A percentile compares a stretch with the other conserved stretches of the same genome.
Conservation (phyloP, 176 grass and related monocot species). For the Aegilops speltoides region DNA sequence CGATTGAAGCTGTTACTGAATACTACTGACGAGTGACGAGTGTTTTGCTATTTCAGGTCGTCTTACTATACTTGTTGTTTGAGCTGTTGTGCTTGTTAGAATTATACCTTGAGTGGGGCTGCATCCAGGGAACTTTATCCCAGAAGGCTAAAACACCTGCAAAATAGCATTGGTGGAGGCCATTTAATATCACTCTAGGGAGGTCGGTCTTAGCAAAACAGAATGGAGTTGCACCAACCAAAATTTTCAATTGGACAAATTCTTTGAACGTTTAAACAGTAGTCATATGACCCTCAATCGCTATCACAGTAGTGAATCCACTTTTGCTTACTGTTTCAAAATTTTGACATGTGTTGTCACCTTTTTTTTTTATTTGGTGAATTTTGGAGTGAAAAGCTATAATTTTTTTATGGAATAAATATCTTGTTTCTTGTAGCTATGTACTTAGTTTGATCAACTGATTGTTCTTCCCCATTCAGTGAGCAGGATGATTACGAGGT, state of each 20-base stretch:
- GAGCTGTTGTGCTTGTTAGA: background rate
- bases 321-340: background rate
- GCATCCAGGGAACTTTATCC: background rate
- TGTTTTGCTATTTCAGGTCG: background rate
- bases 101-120: background rate
- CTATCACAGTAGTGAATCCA: background rate
- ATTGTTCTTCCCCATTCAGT: slow-evolving; percentile 29
- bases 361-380: background rate
- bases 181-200: background rate
- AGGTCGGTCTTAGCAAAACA: slow-evolving; percentile 11
- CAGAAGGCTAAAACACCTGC: background rate
- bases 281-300: background rate
- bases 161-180: background rate
- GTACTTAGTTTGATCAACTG: background rate
- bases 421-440: background rate
- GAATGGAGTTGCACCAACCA: slow-evolving; percentile 2
- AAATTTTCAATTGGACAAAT: background rate
- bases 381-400: background rate
- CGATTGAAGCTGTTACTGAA: slow-evolving; percentile 1
- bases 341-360: background rate
- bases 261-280: background rate
- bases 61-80: background rate
- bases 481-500: slow-evolving; percentile 84
- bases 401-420: background rate
- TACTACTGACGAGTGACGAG: background rate